These are phyloP conservation scores for Aspergillus bertholletiae DNA, from an alignment of 495 filamentous ascomycete genomes.

Conservation along the genomic window DNA sequence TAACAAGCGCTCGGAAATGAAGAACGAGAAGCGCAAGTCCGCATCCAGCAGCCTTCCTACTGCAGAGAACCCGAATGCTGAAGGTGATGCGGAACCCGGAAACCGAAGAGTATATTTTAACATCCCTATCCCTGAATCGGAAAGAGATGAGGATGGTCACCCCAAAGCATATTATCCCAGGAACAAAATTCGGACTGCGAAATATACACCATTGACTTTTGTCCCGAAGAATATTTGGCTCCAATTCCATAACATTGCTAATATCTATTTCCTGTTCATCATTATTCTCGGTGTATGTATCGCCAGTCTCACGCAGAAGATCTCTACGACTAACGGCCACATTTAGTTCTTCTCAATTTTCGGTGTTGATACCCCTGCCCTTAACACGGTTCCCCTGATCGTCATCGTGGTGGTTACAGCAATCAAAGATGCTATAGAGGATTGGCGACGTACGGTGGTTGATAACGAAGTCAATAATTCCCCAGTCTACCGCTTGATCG, in stretches of 20 bases:
- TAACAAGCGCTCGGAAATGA: constrained; percentile 55
- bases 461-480: constrained; percentile 97
- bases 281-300: constrained; percentile 79
- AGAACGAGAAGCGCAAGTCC: constrained; percentile 68
- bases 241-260: constrained; percentile 98
- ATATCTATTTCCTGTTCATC: constrained; percentile 95
- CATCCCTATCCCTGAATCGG: constrained; percentile 69
- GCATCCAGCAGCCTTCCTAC: constrained; percentile 23
- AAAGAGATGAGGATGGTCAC: constrained; percentile 78
- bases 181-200: constrained; percentile 97
- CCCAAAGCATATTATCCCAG: constrained; percentile 67
- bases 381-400: constrained; percentile 89
- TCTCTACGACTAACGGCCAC: background rate
- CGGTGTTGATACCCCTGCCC: constrained; percentile 82
- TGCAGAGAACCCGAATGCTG: constrained; percentile 42
- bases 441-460: constrained; percentile 87
- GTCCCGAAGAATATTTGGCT: constrained; percentile 96
- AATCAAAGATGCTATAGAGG: constrained; percentile 96
- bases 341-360: constrained; percentile 92
- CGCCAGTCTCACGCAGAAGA: background rate
- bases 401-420: constrained; percentile 90
- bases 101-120: constrained; percentile 79
- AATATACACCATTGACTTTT: constrained; percentile 94
- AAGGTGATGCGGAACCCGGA: constrained; percentile 23
- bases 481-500: constrained; percentile 81